phyloP scores from a whole-genome alignment of 495 filamentous ascomycete species.

The Hypoxylon rickii region DNA sequence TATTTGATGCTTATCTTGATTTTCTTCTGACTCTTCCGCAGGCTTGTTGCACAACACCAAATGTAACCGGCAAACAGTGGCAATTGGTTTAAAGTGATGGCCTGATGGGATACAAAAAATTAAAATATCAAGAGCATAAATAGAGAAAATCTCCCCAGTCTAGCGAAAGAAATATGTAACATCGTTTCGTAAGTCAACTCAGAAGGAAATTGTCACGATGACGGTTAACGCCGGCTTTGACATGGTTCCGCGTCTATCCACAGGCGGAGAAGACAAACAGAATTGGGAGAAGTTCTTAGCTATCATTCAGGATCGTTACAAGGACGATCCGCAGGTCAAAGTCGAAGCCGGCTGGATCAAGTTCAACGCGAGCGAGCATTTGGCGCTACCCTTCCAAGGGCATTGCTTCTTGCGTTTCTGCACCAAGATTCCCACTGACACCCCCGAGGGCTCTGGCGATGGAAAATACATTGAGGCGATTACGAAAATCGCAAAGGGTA shows the following conservation, averaged over 20 bases:
- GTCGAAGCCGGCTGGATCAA: not conserved
- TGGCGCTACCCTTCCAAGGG: not conserved
- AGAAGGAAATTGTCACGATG: too few relatives aligned
- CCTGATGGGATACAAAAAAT: too few relatives aligned
- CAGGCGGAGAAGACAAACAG: not conserved
- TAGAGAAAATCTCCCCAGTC: too few relatives aligned
- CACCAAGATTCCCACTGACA: not conserved
- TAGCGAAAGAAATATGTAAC: too few relatives aligned
- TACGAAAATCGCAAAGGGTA: not conserved
- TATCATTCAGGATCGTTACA: not conserved
- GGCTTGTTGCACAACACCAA: too few relatives aligned
- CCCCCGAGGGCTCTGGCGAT: not conserved
- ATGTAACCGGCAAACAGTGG: too few relatives aligned
- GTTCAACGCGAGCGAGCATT: not conserved
- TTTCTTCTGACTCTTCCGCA: too few relatives aligned
- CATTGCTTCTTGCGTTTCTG: not conserved
- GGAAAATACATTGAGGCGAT: not conserved
- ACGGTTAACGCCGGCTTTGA: conserved; percentile 35
- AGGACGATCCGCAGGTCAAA: not conserved
- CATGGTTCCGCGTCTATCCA: conserved; percentile 34
- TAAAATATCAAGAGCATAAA: too few relatives aligned
- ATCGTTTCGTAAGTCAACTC: too few relatives aligned
- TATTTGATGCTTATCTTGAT: too few relatives aligned
- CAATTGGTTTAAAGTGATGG: too few relatives aligned
- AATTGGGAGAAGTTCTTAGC: not conserved